Conservation (phyloP, 495 filamentous ascomycete species). For the Astrothelium macrocarpum region DNA sequence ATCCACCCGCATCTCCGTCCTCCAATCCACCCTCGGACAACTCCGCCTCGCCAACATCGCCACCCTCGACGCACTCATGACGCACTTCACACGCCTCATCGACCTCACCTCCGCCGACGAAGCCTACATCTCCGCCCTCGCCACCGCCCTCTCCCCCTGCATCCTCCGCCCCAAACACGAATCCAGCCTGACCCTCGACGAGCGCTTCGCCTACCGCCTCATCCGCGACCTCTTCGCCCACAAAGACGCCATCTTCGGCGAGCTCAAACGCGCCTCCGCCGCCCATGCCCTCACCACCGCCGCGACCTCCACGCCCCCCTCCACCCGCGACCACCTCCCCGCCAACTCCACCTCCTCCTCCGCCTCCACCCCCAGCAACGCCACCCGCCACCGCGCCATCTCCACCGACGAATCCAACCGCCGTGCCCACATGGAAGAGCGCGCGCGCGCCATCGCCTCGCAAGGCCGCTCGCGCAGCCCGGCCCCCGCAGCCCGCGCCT, state of each 20-base stretch:
- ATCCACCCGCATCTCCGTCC: constrained; percentile 69
- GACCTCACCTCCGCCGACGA: constrained; percentile 95
- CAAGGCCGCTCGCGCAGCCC: constrained; percentile 61
- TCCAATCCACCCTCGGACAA: constrained; percentile 92
- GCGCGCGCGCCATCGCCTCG: constrained; percentile 68
- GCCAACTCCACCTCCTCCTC: constrained; percentile 63
- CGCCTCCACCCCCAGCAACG: constrained; percentile 44
- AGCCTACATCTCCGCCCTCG: constrained; percentile 65
- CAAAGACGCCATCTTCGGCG: constrained; percentile 90
- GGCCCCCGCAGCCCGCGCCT: constrained; percentile 50
- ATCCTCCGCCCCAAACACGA: constrained; percentile 79
- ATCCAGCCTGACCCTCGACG: constrained; percentile 85
- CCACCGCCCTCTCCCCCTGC: constrained; percentile 71
- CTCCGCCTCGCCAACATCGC: constrained; percentile 95
- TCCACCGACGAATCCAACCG: constrained; percentile 95
- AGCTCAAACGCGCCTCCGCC: constrained; percentile 77
- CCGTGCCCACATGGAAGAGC: constrained; percentile 84
- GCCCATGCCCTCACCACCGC: constrained; percentile 29
- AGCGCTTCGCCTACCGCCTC: constrained; percentile 85
- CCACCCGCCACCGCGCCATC: constrained; percentile 51
- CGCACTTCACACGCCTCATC: constrained; percentile 93
- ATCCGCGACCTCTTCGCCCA: constrained; percentile 88
- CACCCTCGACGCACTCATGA: constrained; percentile 94
- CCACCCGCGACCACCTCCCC: constrained; percentile 47
- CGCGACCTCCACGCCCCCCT: constrained; percentile 82